phyloP scores from a whole-genome alignment of 2,329 filamentous ascomycete species.

The Daldinia sp. region DNA sequence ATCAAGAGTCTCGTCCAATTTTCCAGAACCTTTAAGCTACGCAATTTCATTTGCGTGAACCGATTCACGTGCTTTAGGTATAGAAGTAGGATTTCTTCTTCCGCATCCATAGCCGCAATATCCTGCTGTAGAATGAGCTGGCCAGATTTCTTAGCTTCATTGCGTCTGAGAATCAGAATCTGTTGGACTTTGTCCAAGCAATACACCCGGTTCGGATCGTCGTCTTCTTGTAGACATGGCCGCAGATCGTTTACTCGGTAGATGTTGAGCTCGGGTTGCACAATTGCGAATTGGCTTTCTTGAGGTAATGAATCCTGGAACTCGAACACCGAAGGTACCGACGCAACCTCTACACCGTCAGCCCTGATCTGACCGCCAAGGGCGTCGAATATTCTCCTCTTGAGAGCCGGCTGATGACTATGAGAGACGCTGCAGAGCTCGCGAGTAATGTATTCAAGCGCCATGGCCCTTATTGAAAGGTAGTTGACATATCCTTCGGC shows the following conservation, averaged over 20 bases:
- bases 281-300: slow-evolving; percentile 58
- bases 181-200: slow-evolving; percentile 77
- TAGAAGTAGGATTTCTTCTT: slow-evolving; percentile 67
- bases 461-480: slow-evolving; percentile 76
- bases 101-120: slow-evolving; percentile 59
- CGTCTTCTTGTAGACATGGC: slow-evolving; percentile 68
- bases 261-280: slow-evolving; percentile 63
- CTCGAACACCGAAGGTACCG: slow-evolving; percentile 84
- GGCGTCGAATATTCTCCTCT: slow-evolving; percentile 72
- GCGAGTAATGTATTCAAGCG: slow-evolving; percentile 84
- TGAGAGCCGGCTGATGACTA: slow-evolving; percentile 73
- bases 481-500: slow-evolving; percentile 79
- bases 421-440: slow-evolving; percentile 83
- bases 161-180: slow-evolving; percentile 74
- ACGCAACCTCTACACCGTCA: slow-evolving; percentile 70
- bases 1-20: slow-evolving; percentile 87
- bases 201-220: slow-evolving; percentile 66
- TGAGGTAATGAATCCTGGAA: slow-evolving; percentile 85
- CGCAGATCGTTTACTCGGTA: slow-evolving; percentile 74
- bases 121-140: slow-evolving; percentile 60
- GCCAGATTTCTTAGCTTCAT: slow-evolving; percentile 63
- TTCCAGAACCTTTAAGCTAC: slow-evolving; percentile 73
- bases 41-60: slow-evolving; percentile 63
- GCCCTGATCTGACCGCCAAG: slow-evolving; percentile 79
- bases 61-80: slow-evolving; percentile 72